These are phyloP conservation scores for Phialophora tarda DNA, from an alignment of 2,329 filamentous ascomycete genomes.

Conservation along the genomic window DNA sequence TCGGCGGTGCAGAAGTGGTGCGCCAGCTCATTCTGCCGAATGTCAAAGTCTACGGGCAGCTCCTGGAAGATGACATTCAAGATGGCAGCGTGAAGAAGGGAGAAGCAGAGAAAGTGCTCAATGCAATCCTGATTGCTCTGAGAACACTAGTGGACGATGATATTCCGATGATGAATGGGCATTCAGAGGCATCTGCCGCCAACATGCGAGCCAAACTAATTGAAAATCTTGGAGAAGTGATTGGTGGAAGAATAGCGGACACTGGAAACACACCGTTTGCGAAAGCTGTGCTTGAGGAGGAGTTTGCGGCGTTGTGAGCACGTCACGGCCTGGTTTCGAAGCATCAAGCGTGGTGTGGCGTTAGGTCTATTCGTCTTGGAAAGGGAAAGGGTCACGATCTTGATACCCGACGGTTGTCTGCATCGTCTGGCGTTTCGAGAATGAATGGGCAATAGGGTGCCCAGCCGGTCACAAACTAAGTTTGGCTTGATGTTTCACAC, in stretches of 20 bases:
- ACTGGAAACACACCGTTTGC: slow-evolving; percentile 49
- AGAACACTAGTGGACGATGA: slow-evolving; percentile 58
- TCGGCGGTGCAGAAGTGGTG: slow-evolving; percentile 73
- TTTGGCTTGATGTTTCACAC: background rate
- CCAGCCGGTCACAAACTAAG: background rate
- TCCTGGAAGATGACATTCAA: slow-evolving; percentile 62
- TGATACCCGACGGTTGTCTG: slow-evolving; percentile 18
- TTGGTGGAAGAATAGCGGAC: slow-evolving; percentile 51
- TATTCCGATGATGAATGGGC: slow-evolving; percentile 48
- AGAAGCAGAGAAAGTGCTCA: slow-evolving; percentile 66
- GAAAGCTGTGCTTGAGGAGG: slow-evolving; percentile 45
- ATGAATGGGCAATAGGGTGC: background rate
- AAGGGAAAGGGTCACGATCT: slow-evolving; percentile 3
- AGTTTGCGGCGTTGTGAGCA: slow-evolving; percentile 26
- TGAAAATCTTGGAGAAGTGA: slow-evolving; percentile 50
- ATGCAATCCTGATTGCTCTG: slow-evolving; percentile 62
- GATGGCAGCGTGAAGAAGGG: slow-evolving; percentile 57
- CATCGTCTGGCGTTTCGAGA: slow-evolving; percentile 17
- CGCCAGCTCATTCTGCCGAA: slow-evolving; percentile 70
- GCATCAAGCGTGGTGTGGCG: slow-evolving; percentile 11
- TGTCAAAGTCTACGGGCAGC: slow-evolving; percentile 66
- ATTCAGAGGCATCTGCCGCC: slow-evolving; percentile 45
- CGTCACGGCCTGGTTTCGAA: background rate
- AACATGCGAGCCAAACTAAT: slow-evolving; percentile 52
- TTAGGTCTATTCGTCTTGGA: background rate